Evolutionary conservation across 768 basidiomycete genomes (phyloP), one percentile per base, ranked within the genome.

Genomic region (Mycena amicta): DNA sequence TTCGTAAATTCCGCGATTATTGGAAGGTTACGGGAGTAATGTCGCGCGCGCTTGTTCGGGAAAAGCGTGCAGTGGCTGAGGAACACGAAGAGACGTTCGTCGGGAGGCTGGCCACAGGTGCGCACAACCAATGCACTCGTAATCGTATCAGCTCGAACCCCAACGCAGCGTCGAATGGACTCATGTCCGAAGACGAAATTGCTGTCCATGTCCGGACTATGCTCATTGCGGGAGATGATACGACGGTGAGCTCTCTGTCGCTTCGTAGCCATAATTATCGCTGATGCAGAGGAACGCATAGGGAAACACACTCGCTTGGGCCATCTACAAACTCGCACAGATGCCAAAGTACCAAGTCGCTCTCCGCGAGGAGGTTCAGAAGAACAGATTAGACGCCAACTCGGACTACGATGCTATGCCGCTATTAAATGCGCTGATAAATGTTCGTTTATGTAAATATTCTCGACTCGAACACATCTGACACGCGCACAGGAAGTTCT

Each of bases 401-500:
- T 22, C 26, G 20, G 50, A 23, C 16, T 54, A 52, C 16, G 57
- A 56, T 22, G 41, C 12, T 43, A 53, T 65, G 40, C 51, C 60
- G 3, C 52, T 58, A 3, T 30, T 65, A n/a, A 65, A 62, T 40
- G 64, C 64, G 1, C 61, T 62, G 27, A 56, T 65, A 54, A 65
- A 65, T 53, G 64, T 61, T n/a, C n/a, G n/a, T n/a, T n/a, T n/a
- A n/a, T n/a, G n/a, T n/a, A n/a, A 43, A 43, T 43, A 43, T n/a
- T n/a, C n/a, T n/a, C n/a, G n/a, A n/a, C n/a, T n/a, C n/a, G n/a
- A n/a, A n/a, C n/a, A n/a, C n/a, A n/a, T n/a, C n/a, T n/a, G n/a
- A n/a, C n/a, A n/a, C n/a, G n/a, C n/a, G n/a, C n/a, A n/a, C n/a
- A n/a, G 41, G 41, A 43, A 22, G 20, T 22, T 43, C 41, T 43